Evolutionary conservation across 495 filamentous ascomycete species (phyloP).

Genomic region (Extremus antarcticus): DNA sequence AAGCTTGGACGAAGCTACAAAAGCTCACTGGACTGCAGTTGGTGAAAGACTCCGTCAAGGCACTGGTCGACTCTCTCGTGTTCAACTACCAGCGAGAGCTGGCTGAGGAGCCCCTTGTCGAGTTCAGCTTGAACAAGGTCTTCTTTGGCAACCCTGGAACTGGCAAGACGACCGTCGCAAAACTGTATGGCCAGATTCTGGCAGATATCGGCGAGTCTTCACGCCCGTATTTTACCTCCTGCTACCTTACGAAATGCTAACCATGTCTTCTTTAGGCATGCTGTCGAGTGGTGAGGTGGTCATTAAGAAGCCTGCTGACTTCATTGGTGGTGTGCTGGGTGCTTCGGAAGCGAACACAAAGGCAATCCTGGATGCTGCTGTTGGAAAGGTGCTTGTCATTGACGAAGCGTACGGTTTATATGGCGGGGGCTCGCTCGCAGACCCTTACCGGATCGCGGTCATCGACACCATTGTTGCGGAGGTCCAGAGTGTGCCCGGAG

Average conservation of each 20-base stretch:
- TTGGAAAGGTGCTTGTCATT: no score
- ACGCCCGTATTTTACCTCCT: slow-evolving; percentile 21
- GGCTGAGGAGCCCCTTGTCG: slow-evolving; percentile 42
- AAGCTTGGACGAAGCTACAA: slow-evolving; percentile 51
- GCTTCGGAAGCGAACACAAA: no score
- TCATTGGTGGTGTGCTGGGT: no score
- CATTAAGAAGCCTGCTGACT: no score
- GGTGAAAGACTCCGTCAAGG: slow-evolving; percentile 52
- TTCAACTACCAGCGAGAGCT: slow-evolving; percentile 55
- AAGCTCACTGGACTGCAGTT: slow-evolving; percentile 46
- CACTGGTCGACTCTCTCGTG: slow-evolving; percentile 47
- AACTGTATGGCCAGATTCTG: slow-evolving; percentile 41
- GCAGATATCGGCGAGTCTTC: slow-evolving; percentile 28
- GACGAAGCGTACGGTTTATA: no score
- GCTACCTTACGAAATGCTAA: slow-evolving; percentile 1
- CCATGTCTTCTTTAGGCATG: slow-evolving; percentile 38
- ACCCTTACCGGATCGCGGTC: no score
- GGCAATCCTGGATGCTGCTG: no score
- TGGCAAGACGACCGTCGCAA: slow-evolving; percentile 67
- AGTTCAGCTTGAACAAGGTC: slow-evolving; percentile 56
- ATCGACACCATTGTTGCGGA: no score
- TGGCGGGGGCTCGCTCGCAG: no score
- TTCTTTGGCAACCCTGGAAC: slow-evolving; percentile 64
- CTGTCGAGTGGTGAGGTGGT: no score
- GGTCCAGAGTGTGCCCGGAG: no score